phyloP scores from a whole-genome alignment of 2,329 filamentous ascomycete genomes.

The Shiraia sp. region DNA sequence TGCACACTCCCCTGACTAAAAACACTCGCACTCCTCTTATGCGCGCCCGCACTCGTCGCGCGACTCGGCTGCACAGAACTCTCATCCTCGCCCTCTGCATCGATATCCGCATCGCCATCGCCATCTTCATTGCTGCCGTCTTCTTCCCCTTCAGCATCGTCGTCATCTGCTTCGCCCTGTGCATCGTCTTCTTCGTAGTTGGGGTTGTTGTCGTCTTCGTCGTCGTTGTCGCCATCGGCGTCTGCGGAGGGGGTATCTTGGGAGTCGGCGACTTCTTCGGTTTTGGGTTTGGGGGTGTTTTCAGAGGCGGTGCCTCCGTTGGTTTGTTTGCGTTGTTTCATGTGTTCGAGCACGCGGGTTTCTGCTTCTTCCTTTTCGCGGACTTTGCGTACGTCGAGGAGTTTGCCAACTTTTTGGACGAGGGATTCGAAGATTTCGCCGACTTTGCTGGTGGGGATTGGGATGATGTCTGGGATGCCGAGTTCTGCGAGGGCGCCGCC shows the following conservation, averaged over 20 bases:
- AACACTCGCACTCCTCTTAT: conserved; percentile 84
- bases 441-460: conserved; percentile 74
- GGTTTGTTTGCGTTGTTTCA: conserved; percentile 33
- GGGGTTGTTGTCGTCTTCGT: conserved; percentile 21
- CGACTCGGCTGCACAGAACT: conserved; percentile 33
- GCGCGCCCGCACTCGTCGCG: conserved; percentile 40
- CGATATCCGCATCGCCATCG: conserved; percentile 23
- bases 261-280: conserved; percentile 20
- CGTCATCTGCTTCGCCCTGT: conserved; percentile 42
- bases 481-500: conserved; percentile 72
- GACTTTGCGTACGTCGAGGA: conserved; percentile 75
- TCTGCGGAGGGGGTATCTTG: conserved; percentile 37
- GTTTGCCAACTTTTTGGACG: conserved; percentile 66
- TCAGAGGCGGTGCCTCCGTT: conserved; percentile 15
- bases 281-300: conserved; percentile 16
- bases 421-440: conserved; percentile 73
- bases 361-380: conserved; percentile 77
- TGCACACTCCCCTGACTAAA: conserved; percentile 59
- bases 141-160: conserved; percentile 47
- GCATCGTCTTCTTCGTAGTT: conserved; percentile 11
- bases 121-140: conserved; percentile 24
- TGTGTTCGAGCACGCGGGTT: conserved; percentile 45
- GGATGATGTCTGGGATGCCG: conserved; percentile 69
- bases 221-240: conserved; percentile 19
- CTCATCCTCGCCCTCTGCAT: conserved; percentile 41